Evolutionary conservation across 371 early-diverging fungal species (phyloP).

Genomic region (Circinella umbellata): DNA sequence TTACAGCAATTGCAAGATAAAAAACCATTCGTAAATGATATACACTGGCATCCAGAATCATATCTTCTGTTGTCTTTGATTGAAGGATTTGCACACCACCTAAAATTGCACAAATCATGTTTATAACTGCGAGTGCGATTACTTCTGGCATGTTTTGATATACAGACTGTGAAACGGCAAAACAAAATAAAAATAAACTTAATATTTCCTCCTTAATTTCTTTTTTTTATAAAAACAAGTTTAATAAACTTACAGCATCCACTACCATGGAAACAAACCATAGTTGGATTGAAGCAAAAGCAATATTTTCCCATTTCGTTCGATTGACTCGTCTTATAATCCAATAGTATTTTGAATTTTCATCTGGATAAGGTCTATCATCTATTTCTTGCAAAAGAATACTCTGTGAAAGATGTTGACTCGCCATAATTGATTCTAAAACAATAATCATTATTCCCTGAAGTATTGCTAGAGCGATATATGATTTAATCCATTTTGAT

Average conservation of each 20-base stretch:
- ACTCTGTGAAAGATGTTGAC: conserved; percentile 34
- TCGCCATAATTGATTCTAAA: conserved; percentile 42
- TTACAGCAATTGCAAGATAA: conserved; percentile 40
- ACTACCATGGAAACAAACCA: conserved; percentile 55
- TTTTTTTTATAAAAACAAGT: background rate
- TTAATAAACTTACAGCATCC: conserved; percentile 43
- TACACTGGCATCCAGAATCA: conserved; percentile 11
- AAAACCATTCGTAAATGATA: conserved; percentile 31
- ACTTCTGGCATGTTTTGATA: conserved; percentile 50
- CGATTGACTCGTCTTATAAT: conserved; percentile 38
- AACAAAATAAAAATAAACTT: background rate
- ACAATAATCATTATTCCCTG: conserved; percentile 46
- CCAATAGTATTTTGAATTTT: conserved; percentile 22
- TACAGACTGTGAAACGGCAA: conserved; percentile 30
- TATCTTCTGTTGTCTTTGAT: conserved; percentile 11
- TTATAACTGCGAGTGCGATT: conserved; percentile 40
- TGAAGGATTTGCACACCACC: conserved; percentile 48
- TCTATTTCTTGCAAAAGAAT: conserved; percentile 13
- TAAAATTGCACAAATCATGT: conserved; percentile 41
- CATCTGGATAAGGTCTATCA: conserved; percentile 1
- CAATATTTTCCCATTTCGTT: conserved; percentile 55
- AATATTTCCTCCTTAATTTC: background rate
- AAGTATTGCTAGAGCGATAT: conserved; percentile 36
- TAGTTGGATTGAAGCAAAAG: conserved; percentile 47
- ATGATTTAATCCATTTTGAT: conserved; percentile 43